Evolutionary conservation across 2,329 filamentous ascomycete species (phyloP).

Genomic region (Setomelanomma holmii): DNA sequence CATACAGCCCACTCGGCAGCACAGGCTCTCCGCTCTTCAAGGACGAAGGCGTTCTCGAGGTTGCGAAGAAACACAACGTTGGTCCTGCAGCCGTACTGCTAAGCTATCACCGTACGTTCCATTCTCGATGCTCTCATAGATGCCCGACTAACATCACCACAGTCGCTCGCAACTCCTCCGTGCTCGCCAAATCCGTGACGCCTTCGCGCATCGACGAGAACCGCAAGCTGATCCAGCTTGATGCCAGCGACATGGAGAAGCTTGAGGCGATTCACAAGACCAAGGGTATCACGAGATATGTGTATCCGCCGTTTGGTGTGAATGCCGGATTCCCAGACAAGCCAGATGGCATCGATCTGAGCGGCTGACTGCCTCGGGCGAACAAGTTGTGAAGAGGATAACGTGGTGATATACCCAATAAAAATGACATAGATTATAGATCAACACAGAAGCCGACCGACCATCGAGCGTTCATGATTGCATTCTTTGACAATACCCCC

Average conservation of each 20-base stretch:
- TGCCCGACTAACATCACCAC: neutral
- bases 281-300: conserved; percentile 56
- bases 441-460: too few relatives aligned
- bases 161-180: conserved; percentile 74
- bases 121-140: neutral
- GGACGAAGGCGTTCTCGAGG: conserved; percentile 55
- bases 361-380: conserved; percentile 30
- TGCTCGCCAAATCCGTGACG: conserved; percentile 76
- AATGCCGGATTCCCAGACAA: conserved; percentile 59
- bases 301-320: conserved; percentile 59
- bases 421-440: conserved; percentile 5
- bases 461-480: too few relatives aligned
- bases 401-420: conserved; percentile 17
- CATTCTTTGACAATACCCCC: neutral
- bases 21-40: conserved; percentile 58
- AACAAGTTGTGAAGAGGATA: conserved; percentile 11
- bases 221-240: conserved; percentile 69
- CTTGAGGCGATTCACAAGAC: conserved; percentile 55
- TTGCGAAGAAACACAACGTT: conserved; percentile 59
- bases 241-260: conserved; percentile 66
- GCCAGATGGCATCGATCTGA: conserved; percentile 46
- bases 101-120: conserved; percentile 71
- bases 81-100: conserved; percentile 66
- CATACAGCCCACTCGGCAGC: conserved; percentile 65
- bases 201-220: conserved; percentile 74